A percentile compares a stretch with the other conserved stretches of the same genome.
Evolutionary conservation across 805 yeast species (phyloP).

Genomic region (Priceomyces medius): DNA sequence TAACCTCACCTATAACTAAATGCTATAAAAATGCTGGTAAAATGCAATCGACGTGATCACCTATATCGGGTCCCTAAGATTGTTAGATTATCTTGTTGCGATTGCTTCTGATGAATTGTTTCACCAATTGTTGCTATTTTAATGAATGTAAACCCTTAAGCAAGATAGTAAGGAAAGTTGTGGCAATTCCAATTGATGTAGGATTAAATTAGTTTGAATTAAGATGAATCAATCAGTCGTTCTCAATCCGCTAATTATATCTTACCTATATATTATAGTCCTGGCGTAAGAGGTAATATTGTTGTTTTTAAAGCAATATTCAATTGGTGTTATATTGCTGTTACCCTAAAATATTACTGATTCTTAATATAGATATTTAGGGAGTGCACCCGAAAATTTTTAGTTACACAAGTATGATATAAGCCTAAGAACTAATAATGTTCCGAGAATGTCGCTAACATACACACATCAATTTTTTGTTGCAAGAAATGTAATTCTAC

Average conservation of each 20-base stretch:
- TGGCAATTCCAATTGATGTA: neutral
- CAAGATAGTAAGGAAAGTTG: neutral
- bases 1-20: neutral
- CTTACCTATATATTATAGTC: neutral
- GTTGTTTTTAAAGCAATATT: neutral
- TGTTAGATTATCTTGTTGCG: too few species aligned
- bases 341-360: neutral
- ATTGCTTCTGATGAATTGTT: neutral
- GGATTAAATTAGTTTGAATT: neutral
- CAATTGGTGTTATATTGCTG: neutral
- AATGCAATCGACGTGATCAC: conserved; percentile 1
- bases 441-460: too few species aligned
- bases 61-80: too few species aligned
- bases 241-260: neutral
- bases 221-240: neutral
- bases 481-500: too few species aligned
- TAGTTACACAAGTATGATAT: conserved; percentile 3
- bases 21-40: neutral
- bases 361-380: conserved; percentile 1
- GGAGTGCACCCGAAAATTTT: conserved; percentile 4
- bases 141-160: neutral
- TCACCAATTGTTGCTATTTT: neutral
- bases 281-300: neutral
- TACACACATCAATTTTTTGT: too few species aligned
- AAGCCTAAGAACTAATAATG: too few species aligned